Evolutionary conservation across 805 yeast species (phyloP).

Genomic region (Lipomyces japonicus): DNA sequence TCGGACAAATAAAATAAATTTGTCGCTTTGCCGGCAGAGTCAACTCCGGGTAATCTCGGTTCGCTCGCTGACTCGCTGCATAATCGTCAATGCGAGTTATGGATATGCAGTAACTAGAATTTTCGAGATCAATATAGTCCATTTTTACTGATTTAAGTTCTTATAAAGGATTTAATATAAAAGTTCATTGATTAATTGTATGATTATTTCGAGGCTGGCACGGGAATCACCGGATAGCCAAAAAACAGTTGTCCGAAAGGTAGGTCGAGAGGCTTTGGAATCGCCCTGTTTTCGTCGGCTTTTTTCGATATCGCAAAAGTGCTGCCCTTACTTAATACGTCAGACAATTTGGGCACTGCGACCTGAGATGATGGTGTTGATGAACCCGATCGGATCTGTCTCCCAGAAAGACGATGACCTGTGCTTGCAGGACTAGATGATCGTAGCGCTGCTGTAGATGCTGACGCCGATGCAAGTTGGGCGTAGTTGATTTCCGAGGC

Average conservation of each 20-base stretch:
- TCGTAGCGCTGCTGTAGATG: constrained; percentile 10
- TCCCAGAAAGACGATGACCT: constrained; percentile 21
- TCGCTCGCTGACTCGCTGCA: constrained; percentile 16
- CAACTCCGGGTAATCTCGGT: constrained; percentile 16
- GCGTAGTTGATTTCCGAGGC: constrained; percentile 68
- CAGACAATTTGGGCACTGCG: constrained; percentile 19
- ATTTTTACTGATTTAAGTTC: no score
- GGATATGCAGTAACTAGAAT: constrained; percentile 18
- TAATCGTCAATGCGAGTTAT: neutral
- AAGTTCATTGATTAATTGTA: no score
- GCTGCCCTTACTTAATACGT: constrained; percentile 24
- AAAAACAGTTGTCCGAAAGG: constrained; percentile 88
- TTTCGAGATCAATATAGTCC: constrained; percentile 12
- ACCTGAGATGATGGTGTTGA: constrained; percentile 4
- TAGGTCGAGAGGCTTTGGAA: constrained; percentile 64
- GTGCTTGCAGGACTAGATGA: neutral
- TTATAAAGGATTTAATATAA: no score
- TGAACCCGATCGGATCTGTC: constrained; percentile 5
- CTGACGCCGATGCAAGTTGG: constrained; percentile 48
- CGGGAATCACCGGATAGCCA: constrained; percentile 64
- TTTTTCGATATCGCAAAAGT: constrained; percentile 25
- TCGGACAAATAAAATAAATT: neutral
- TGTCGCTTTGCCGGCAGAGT: neutral
- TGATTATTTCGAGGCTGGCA: no score
- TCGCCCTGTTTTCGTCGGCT: constrained; percentile 18